Evolutionary conservation across 2,329 filamentous ascomycete species (phyloP).

Genomic region (Aulographum hederae): DNA sequence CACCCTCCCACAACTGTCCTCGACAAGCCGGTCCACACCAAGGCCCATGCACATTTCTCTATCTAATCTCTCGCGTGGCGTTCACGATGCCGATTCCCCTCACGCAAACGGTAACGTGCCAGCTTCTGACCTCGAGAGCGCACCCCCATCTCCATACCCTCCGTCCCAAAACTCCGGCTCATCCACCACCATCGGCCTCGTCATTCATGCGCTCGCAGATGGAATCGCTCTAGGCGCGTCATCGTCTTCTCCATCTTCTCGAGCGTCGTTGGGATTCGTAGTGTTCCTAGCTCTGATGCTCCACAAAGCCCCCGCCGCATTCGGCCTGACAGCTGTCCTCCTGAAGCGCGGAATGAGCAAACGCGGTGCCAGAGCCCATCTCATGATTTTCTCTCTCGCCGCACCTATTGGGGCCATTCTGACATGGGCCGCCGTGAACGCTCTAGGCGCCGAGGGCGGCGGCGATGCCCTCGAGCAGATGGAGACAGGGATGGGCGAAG

Average conservation of each 20-base stretch:
- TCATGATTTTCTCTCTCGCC: conserved; percentile 81
- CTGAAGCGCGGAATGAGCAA: conserved; percentile 85
- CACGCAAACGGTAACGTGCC: conserved; percentile 19
- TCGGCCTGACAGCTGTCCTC: conserved; percentile 78
- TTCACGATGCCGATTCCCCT: conserved; percentile 16
- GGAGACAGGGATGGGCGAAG: conserved; percentile 60
- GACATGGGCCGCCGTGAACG: conserved; percentile 64
- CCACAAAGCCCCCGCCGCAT: conserved; percentile 90
- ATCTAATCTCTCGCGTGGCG: conserved; percentile 50
- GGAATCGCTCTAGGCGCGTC: conserved; percentile 92
- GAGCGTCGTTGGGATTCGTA: conserved; percentile 51
- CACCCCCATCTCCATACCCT: neutral
- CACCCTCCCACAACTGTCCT: conserved; percentile 16
- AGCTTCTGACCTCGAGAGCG: conserved; percentile 8
- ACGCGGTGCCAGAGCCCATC: conserved; percentile 62
- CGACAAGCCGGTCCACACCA: conserved; percentile 33
- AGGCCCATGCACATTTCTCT: conserved; percentile 73
- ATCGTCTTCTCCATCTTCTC: conserved; percentile 39
- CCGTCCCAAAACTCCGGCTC: conserved; percentile 9
- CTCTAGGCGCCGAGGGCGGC: conserved; percentile 49
- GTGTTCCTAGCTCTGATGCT: conserved; percentile 96
- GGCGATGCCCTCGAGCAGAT: too few species aligned
- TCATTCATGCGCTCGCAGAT: conserved; percentile 89
- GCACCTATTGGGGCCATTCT: conserved; percentile 70
- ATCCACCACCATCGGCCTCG: conserved; percentile 64